Evolutionary conservation across 805 yeast genomes (phyloP), one percentile per base, ranked within the genome.

Genomic region (Nematodospora valgi): DNA sequence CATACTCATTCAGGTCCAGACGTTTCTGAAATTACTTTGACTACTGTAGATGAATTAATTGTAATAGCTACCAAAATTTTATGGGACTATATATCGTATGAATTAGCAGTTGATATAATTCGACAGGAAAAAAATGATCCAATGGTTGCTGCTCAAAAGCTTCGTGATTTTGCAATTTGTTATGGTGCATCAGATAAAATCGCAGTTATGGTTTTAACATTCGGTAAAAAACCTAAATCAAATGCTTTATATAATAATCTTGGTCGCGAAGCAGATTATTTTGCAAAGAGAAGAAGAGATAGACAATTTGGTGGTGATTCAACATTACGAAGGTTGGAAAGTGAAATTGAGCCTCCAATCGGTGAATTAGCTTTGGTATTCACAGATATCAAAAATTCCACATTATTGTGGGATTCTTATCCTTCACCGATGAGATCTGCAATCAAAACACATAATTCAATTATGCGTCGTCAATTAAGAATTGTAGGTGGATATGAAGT

Each of bases 401-500:
- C 99, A 0, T 64, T 82, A 33, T 62, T 93, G 35, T 93, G 99
- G 99, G 98, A 93, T 51, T 69, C 86, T 6, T 82, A 79, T 51
- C 96, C 97, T 2, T 76, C 78, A 34, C 95, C 96, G 0, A 93
- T 93, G 99, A 71, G 97, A 57, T 82, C 96, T 2, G 98, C 98
- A 0, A 93, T 93, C 52, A 87, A 88, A 60, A 83, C 86, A 4
- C 99, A 93, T 59, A 93, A 93, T 54, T 76, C 86, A 15, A 76
- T 93, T 20, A 93, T 93, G 98, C 78, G 99, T 52, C 76, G 98
- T 32, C 94, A 87, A 47, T 64, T 93, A 43, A 75, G 96, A 47
- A 81, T 89, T 31, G 86, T 86, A 53, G 97, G 98, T 23, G 99
- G 98, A 2, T 93, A 93, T 56, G 99, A 93, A 58, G 98, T 93